Base-by-base conservation (phyloP, 2,329 filamentous ascomycete genomes). In the Sclerotiophoma versabilis region DNA sequence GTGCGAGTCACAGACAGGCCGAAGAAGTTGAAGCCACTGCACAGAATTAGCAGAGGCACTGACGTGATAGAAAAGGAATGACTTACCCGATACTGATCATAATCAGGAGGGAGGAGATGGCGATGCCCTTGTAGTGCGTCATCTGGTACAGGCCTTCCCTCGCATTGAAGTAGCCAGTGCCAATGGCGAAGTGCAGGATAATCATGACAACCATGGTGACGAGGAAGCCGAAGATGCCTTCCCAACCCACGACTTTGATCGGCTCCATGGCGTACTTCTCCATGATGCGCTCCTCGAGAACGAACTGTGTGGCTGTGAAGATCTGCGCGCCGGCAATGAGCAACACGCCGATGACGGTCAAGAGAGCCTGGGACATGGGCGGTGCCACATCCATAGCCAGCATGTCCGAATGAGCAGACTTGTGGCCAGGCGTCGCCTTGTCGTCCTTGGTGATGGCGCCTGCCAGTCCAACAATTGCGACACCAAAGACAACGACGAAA, bases 11-110 rank as follows among this genome's bases (percentile, higher is more conserved):
- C 93, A 0, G 91, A 95, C 9, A 99, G 84, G 7, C 95, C 95
- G 76, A 99, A 99, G 81, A 96, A 99, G 79, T 99, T 99, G 84
- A 98, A 99, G 48, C 93, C 93, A 60, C 92, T 96, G 55, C 23
- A 22, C 34, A 17, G 23, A 29, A 30, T 71, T 61, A 65, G 57
- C 49, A 20, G 27, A 42, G 25, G 12, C 17, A n/a, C n/a, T 17
- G 27, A 29, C 9, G 33, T 14, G 10, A n/a, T n/a, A n/a, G n/a
- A 9, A 15, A n/a, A 15, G 23, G 19, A 19, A 19, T 11, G 17
- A 80, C 86, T 72, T 85, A 96, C 90, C 93, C 93, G 67, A 99
- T 99, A 69, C 92, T 96, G 63, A 99, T 84, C 95, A 99, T 99
- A 73, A 98, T 98, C 54, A 96, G 76, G 7, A 98, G 49, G 62